Base-by-base conservation (phyloP, 2,329 filamentous ascomycete genomes). In the Coccinonectria pachysandricola region DNA sequence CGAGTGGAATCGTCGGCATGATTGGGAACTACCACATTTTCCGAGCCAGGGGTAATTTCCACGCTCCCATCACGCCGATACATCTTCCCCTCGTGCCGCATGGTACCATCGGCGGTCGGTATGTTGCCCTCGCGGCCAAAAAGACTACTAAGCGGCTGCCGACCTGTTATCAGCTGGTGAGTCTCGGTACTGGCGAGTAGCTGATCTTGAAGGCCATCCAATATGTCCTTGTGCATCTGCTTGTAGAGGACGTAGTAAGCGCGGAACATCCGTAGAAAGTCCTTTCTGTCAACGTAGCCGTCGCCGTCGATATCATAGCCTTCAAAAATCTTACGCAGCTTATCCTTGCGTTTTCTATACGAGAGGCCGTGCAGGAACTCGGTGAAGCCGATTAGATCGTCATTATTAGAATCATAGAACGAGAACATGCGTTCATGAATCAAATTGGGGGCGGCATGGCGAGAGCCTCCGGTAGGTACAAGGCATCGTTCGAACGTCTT, bases 381-480 rank as follows among this genome's bases (percentile, higher is more conserved):
- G 24, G 84, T 71, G 42, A 98, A 96, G 6, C 83, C 82, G 43
- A 98, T 95, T 6, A 93, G 62, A 12, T 81, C 82, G 49, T 98
- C 85, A 21, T 75, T 70, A 51, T 96, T 88, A 16, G 78, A 82
- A 54, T 98, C 91, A 53, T 95, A 98, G 53, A 95, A 95, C 26
- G 82, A 75, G 56, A 96, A 98, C 71, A 95, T 91, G 40, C 91
- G 80, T 52, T 98, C 88, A 48, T 93, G 91, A 32, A 98, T 83
- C 9, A 94, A 71, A 50, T 92, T 95, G 2, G 88, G 84, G 1
- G 79, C 70, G 8, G 80, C 75, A 29, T 85, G 78, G 16, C 79
- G 72, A 31, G 75, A 72, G n/a, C 79, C 80, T 9, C 80, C 82
- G n/a, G 81, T 81, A 4, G 85, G 84, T 6, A 92, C 78, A 34